Conservation (phyloP, 2,329 filamentous ascomycete genomes). For the Fonsecaea nubica region DNA sequence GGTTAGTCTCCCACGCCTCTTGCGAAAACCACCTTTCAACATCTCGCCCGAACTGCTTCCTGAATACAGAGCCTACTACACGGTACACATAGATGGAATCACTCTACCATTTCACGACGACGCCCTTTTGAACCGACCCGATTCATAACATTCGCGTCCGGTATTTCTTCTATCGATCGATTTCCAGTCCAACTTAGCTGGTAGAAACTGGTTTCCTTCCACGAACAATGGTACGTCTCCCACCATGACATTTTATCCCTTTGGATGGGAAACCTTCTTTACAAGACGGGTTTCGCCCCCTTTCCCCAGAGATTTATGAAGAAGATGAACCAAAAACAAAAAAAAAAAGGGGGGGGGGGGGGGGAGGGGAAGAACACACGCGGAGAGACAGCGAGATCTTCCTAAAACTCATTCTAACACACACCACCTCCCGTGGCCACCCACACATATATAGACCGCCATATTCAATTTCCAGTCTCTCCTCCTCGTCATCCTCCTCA, state of each 20-base stretch:
- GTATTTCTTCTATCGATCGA: background rate
- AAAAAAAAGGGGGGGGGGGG: background rate
- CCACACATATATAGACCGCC: constrained; percentile 69
- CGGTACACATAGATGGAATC: background rate
- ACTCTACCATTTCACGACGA: background rate
- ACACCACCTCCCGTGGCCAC: background rate
- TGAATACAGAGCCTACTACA: too few relatives aligned
- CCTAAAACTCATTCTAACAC: background rate
- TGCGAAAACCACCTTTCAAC: constrained; percentile 12
- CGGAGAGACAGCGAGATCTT: background rate
- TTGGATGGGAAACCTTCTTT: background rate
- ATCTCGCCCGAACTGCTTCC: background rate
- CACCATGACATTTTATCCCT: background rate
- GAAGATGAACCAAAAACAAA: background rate
- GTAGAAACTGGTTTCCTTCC: background rate
- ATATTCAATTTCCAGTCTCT: constrained; percentile 99
- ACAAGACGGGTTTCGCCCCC: too few relatives aligned
- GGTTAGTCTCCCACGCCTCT: background rate
- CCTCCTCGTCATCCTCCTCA: constrained; percentile 88
- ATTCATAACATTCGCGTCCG: background rate
- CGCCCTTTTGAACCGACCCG: background rate
- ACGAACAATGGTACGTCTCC: background rate
- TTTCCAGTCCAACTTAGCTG: background rate
- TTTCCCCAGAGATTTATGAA: background rate
- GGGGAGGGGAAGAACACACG: background rate